phyloP scores from a whole-genome alignment of 148 eudicot species.

The Pharnaceum exiguum region DNA sequence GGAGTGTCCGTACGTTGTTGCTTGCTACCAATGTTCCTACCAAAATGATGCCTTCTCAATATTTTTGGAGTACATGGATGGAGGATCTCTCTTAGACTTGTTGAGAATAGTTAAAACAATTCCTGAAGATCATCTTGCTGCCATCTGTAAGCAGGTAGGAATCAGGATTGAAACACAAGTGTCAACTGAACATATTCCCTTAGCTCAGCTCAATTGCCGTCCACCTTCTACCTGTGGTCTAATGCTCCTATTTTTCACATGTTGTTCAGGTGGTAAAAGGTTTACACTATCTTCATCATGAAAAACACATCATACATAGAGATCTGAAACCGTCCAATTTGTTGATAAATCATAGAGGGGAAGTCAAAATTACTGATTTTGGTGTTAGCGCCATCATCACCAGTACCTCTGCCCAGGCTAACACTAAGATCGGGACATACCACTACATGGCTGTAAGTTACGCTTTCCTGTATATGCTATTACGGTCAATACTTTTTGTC shows the following conservation, averaged over 20 bases:
- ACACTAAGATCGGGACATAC: conserved; percentile 85
- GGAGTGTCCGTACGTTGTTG: conserved; percentile 77
- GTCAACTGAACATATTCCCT: background rate
- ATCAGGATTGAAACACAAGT: background rate
- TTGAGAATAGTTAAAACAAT: conserved; percentile 63
- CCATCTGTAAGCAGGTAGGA: conserved; percentile 87
- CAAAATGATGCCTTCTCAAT: conserved; percentile 91
- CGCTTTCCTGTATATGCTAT: background rate
- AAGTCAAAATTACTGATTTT: conserved; percentile 97
- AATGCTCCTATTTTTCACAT: background rate
- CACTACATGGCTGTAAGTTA: conserved; percentile 92
- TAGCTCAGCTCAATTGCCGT: background rate
- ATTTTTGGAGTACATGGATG: conserved; percentile 98
- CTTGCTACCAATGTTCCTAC: conserved; percentile 88
- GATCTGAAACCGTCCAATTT: conserved; percentile 95
- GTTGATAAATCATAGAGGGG: conserved; percentile 92
- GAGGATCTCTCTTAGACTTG: conserved; percentile 91
- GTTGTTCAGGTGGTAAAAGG: conserved; percentile 81
- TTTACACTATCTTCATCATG: conserved; percentile 90
- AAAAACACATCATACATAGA: conserved; percentile 90
- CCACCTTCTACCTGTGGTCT: background rate
- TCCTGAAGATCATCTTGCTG: conserved; percentile 90
- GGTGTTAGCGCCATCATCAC: conserved; percentile 94
- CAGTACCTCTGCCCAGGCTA: conserved; percentile 90
- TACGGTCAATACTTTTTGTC: background rate